phyloP scores from a whole-genome alignment of 2,329 filamentous ascomycete species.

The Zymoseptoria crescenta region DNA sequence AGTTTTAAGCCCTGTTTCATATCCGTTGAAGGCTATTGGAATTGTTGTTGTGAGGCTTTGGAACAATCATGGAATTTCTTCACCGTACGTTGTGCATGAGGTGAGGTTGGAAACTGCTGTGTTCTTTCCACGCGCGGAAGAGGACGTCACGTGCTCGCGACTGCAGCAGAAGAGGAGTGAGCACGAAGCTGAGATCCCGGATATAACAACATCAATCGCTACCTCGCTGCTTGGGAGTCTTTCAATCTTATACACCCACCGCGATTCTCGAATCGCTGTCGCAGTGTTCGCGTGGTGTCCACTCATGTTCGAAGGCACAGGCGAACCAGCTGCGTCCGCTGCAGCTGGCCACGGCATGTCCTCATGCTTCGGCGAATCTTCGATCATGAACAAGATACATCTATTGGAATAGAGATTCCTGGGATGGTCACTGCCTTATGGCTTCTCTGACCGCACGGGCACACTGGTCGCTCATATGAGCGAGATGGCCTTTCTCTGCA shows the following conservation, averaged over 20 bases:
- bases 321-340: neutral
- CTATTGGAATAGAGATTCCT: neutral
- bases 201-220: neutral
- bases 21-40: neutral
- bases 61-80: too few relatives aligned
- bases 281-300: too few relatives aligned
- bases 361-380: neutral
- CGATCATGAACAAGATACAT: too few relatives aligned
- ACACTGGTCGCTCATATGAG: neutral
- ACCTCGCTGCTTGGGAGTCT: neutral
- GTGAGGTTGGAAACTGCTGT: neutral
- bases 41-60: neutral
- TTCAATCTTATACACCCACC: neutral
- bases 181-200: too few relatives aligned
- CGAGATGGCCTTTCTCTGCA: neutral
- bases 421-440: neutral
- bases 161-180: too few relatives aligned
- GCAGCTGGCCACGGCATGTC: neutral
- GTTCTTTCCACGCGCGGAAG: neutral
- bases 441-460: neutral
- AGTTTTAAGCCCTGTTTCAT: neutral
- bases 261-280: too few relatives aligned
- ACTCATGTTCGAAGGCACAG: neutral
- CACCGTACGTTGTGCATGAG: neutral
- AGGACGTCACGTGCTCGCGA: neutral